Base-by-base conservation (phyloP, 768 basidiomycete species). In the Serendipita sp. region DNA sequence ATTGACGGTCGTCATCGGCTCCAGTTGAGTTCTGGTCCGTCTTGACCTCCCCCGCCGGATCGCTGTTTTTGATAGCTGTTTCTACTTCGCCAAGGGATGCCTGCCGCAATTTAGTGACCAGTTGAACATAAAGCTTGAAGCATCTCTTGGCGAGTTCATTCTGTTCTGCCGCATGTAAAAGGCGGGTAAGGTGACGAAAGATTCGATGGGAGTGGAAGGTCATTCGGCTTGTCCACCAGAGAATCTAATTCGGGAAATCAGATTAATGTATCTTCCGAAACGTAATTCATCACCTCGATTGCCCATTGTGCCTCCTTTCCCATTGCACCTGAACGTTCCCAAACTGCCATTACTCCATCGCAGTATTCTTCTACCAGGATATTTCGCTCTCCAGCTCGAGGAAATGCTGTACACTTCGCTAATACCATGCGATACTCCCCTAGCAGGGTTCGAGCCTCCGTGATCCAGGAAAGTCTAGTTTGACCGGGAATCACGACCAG, bases 161-260 rank as follows among this genome's bases (percentile, higher is more conserved):
- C 68, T 85, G 85, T 7, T 83, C 83, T 0, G 80, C 78, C 11
- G 83, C 79, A 65, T 83, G 81, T 15, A 89, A 74, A 1, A 94
- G 74, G 1, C 87, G 83, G 34, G 84, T 83, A 79, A 97, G 85
- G 73, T 96, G 89, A 0, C 94, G 85, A 64, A 90, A 81, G 5
- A 97, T 76, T 7, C 85, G 82, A 66, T 86, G 87, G 0, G 90
- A 94, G 71, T 96, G 93, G 78, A 97, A 96, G 0, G 95, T 98
- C 23, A 93, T 80, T 23, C 86, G 84, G 7, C 91, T 93, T 0
- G 91, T 88, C 91, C 91, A 93, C 88, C 91, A 95, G 1, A 97
- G 79, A 23, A 91, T 81, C 88, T 89, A 72, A 18, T 35, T 4
- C 30, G 28, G 47, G 13, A 13, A 35, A 28, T 13, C 35, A 1